Evolutionary conservation across 176 grass and related monocot genomes (phyloP).

Genomic region (Tillandsia fasciculata): DNA sequence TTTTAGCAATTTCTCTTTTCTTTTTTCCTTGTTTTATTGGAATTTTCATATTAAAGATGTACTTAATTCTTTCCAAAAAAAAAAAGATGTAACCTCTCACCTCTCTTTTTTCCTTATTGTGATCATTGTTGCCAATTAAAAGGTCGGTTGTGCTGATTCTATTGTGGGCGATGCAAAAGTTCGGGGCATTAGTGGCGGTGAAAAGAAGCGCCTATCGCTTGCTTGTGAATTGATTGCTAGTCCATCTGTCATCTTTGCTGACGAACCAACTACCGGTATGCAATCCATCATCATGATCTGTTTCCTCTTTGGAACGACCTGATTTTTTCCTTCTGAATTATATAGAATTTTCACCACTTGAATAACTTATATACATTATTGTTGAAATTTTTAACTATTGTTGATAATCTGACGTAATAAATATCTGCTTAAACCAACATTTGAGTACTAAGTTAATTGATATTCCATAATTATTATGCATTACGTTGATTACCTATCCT

Average conservation of each 20-base stretch:
- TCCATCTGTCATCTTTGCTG: constrained; percentile 79
- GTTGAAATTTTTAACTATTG: too few relatives aligned
- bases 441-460: neutral
- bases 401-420: neutral
- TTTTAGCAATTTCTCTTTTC: neutral
- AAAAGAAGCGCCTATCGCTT: constrained; percentile 89
- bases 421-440: neutral
- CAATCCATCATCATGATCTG: constrained; percentile 1
- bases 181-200: constrained; percentile 82
- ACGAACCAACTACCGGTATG: constrained; percentile 89
- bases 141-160: constrained; percentile 92
- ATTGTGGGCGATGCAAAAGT: constrained; percentile 92
- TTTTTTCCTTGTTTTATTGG: neutral
- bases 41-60: neutral
- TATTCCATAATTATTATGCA: too few relatives aligned
- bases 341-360: neutral
- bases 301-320: neutral
- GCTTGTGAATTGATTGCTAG: constrained; percentile 96
- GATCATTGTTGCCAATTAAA: constrained; percentile 1
- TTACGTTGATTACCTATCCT: too few relatives aligned
- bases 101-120: constrained; percentile 6
- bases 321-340: neutral
- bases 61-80: neutral
- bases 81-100: neutral
- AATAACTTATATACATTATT: neutral